A percentile compares a stretch with the other conserved stretches of the same genome.
Conservation (phyloP, 169 alveolate genomes). For the Plasmodium chabaudi region DNA sequence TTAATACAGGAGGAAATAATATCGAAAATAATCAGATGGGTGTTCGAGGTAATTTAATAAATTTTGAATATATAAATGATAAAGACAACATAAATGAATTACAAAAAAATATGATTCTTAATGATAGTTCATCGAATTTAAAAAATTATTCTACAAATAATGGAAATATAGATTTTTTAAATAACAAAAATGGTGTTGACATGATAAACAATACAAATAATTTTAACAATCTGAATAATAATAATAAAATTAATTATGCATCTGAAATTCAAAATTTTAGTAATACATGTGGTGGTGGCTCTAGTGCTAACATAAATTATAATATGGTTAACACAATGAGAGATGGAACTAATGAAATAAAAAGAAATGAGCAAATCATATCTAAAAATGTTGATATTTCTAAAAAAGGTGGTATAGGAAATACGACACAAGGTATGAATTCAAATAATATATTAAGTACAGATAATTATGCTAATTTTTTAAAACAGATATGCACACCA, state of each 20-base stretch:
- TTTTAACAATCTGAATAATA: neutral
- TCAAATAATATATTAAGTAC: constrained; percentile 20
- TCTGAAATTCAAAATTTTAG: too few species aligned
- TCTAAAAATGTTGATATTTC: neutral
- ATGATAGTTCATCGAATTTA: neutral
- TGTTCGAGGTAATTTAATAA: constrained; percentile 11
- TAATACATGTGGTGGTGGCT: too few species aligned
- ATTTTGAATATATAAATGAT: constrained; percentile 18
- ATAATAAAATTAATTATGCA: neutral
- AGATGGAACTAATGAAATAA: neutral
- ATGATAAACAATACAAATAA: neutral
- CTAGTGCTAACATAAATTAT: too few species aligned
- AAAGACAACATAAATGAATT: constrained; percentile 21
- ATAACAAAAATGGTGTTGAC: neutral
- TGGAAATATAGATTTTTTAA: neutral
- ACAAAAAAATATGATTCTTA: constrained; percentile 3
- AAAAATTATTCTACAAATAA: constrained; percentile 2
- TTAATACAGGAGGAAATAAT: neutral
- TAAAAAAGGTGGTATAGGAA: constrained; percentile 8
- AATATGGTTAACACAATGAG: too few species aligned
- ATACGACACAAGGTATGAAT: neutral
- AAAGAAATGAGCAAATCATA: neutral
- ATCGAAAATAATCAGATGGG: neutral
- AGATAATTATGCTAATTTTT: constrained; percentile 57
- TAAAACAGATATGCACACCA: constrained; percentile 70